phyloP scores from a whole-genome alignment of 352 stramenopile genomes.

The Peronosclerospora sorghi region DNA sequence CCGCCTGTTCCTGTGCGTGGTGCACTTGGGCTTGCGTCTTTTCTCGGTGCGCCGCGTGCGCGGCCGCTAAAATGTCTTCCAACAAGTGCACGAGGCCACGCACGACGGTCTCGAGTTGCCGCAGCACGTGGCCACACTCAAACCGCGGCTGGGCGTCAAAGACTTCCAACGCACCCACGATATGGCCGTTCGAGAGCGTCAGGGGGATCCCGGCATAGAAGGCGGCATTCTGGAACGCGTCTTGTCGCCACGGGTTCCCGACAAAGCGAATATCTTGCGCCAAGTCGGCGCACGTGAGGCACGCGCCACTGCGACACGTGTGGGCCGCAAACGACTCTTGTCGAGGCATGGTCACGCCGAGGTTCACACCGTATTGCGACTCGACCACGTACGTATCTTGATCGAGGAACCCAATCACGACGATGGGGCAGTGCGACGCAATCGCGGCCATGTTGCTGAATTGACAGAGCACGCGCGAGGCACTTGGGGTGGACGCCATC shows the following conservation, averaged over 20 bases:
- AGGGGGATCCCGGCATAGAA: conserved; percentile 82
- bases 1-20: too few relatives aligned
- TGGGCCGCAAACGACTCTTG: conserved; percentile 49
- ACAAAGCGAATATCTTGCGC: conserved; percentile 53
- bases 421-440: conserved; percentile 52
- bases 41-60: conserved; percentile 16
- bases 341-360: conserved; percentile 16
- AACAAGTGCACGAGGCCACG: conserved; percentile 63
- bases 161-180: conserved; percentile 61
- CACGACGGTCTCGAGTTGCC: conserved; percentile 65
- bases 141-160: conserved; percentile 42
- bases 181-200: conserved; percentile 53
- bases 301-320: conserved; percentile 45
- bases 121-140: conserved; percentile 49
- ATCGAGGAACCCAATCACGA: conserved; percentile 53
- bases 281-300: conserved; percentile 61
- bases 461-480: conserved; percentile 41
- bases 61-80: conserved; percentile 46
- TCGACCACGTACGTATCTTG: conserved; percentile 41
- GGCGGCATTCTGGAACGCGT: conserved; percentile 24
- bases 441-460: conserved; percentile 75
- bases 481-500: conserved; percentile 27
- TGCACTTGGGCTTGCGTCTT: conserved; percentile 8
- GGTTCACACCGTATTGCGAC: conserved; percentile 30
- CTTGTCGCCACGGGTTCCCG: conserved; percentile 43